Base-by-base conservation (phyloP, 441 rosid genomes). In the Populus hybrid region DNA sequence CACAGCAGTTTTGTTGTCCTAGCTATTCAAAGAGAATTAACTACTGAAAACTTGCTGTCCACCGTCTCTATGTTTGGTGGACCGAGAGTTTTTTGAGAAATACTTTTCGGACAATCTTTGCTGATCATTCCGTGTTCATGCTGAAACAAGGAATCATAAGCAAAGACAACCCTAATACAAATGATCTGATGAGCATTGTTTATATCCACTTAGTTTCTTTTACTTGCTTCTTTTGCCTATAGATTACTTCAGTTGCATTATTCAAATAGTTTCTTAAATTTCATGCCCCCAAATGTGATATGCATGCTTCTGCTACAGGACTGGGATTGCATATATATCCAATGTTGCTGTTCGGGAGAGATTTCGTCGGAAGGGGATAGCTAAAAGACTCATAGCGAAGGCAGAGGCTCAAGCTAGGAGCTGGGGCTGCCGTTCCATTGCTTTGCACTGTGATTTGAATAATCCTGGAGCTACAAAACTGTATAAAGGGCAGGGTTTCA, bases 291-390 rank as follows among this genome's bases (percentile, higher is more conserved):
- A 18, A 38, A 21, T 40, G 50, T 29, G 23, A 10, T 6, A 9
- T 29, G 31, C 24, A 64, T 45, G 35, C 53, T 64, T 36, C 8
- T 53, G 6, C 26, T 28, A 23, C 31, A 93, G 99, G 91, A 90
- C 93, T 6, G 97, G 96, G 84, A 85, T 93, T 38, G 99, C 96
- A 11, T 95, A 93, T 83, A 80, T 93, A 87, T 95, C 99, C 18
- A 93, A 92, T 45, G 98, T 95, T 28, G 99, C 96, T 0, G 99
- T 95, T 16, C 84, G 94, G 8, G 94, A 92, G 85, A 89, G 76
- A 78, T 91, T 84, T 82, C 82, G 95, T 0, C 81, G 91, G 63
- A 92, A 89, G 84, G 99, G 98, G 74, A 91, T 93, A 86, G 98
- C 90, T 0, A 93, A 91, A 83, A 84, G 86, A 80, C 97, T 93